A percentile compares a stretch with the other conserved stretches of the same genome.
Evolutionary conservation across 1,284 basidiomycete genomes (phyloP).

Genomic region (Termitomyces sp.): DNA sequence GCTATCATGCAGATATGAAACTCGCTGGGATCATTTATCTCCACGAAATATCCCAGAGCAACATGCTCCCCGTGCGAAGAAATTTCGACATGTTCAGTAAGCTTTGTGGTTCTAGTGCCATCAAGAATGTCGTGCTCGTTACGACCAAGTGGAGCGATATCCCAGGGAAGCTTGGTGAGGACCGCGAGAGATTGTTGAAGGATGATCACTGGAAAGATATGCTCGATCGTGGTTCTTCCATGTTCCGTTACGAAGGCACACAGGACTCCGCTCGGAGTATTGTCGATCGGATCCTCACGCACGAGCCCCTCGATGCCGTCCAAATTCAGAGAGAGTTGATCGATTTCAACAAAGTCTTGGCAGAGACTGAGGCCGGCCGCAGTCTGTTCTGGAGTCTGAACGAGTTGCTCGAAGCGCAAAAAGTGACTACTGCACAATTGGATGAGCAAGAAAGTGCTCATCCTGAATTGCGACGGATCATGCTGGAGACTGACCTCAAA

Average conservation of each 20-base stretch:
- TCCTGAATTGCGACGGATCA: neutral
- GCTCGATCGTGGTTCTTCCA: slow-evolving; percentile 14
- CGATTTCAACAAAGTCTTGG: slow-evolving; percentile 13
- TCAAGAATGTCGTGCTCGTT: slow-evolving; percentile 19
- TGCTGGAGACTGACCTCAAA: slow-evolving; percentile 5
- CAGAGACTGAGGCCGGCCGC: slow-evolving; percentile 18
- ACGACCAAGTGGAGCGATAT: slow-evolving; percentile 23
- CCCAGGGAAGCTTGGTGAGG: slow-evolving; percentile 6
- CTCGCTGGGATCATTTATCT: slow-evolving; percentile 25
- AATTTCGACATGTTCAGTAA: slow-evolving; percentile 23
- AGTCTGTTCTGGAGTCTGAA: slow-evolving; percentile 7
- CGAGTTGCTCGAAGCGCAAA: slow-evolving; percentile 8
- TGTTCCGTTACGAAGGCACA: slow-evolving; percentile 10
- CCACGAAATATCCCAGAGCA: slow-evolving; percentile 23
- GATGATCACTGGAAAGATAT: slow-evolving; percentile 19
- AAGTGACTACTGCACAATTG: neutral
- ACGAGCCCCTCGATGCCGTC: slow-evolving; percentile 6
- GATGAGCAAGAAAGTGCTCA: neutral
- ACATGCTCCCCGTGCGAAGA: slow-evolving; percentile 18
- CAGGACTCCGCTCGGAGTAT: slow-evolving; percentile 16
- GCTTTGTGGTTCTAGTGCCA: slow-evolving; percentile 20
- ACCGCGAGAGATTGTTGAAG: slow-evolving; percentile 16
- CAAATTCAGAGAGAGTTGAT: slow-evolving; percentile 21
- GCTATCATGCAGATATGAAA: slow-evolving; percentile 19
- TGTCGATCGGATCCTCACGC: slow-evolving; percentile 7